Base-by-base conservation (phyloP, 2,329 filamentous ascomycete genomes). In the Zasmidium citrigriseum region DNA sequence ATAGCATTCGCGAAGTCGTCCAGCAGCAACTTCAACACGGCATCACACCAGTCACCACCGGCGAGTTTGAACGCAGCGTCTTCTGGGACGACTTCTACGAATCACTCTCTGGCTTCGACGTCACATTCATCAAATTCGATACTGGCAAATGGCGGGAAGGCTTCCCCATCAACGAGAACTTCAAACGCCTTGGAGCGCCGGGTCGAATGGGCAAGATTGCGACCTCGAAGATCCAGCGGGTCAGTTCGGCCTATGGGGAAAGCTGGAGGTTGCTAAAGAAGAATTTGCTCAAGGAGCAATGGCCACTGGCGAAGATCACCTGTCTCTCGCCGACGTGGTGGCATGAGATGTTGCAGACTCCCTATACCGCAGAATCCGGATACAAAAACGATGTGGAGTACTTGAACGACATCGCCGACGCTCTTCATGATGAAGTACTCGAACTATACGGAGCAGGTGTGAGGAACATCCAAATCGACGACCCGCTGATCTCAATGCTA, bases 261-360 rank as follows among this genome's bases (percentile, higher is more conserved):
- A 49, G 34, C 38, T 57, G 55, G 48, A 16, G 27, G 1, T 41
- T 47, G 11, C 18, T 57, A 7, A 29, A 48, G 16, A 46, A 23
- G 14, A 46, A 24, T 23, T 29, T 57, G n/a, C 49, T 48, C 5
- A 38, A 47, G 24, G 38, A 52, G n/a, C 22, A 29, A 23, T 52
- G 55, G 54, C 20, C 22, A 18, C 25, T 52, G 18, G 48, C 47
- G 1, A 57, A 57, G 41, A 45, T 52, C 34, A 57, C 55, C 5
- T 22, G 51, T 23, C 47, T 29, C 38, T 46, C 47, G 3, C 89
- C 86, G 82, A 89, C 89, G 69, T 87, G 90, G 73, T 78, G 88
- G 67, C 80, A 85, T 49, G 84, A 84, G 69, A 79, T 81, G 73
- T 79, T 84, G 63, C 75, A 75, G 27, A 74, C 72, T 51, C 73